Base-by-base conservation (phyloP, 164 flowering plant genomes). In the Vitis riparia region DNA sequence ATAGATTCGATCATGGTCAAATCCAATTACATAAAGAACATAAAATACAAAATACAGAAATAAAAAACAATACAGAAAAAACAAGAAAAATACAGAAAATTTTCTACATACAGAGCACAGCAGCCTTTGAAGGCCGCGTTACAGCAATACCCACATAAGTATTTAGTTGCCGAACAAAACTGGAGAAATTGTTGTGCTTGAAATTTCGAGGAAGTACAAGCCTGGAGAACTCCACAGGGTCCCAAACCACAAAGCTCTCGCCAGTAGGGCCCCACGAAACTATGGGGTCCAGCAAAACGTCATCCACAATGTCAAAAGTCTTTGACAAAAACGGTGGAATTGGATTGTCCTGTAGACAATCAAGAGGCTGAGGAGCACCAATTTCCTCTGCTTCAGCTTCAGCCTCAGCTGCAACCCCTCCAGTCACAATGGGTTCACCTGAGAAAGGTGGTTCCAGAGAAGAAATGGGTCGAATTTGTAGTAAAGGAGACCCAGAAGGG, bases 101-200 rank as follows among this genome's bases (percentile, higher is more conserved):
- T 13, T 37, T 5, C 71, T 78, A 80, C 82, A 80, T 53, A 77
- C 73, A 84, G 74, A 77, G 49, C 17, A 72, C 77, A 78, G 53
- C 75, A 83, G 84, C 85, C 81, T 58, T n/a, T n/a, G 52, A 51
- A 59, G 84, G 69, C 83, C 23, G 84, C 61, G 65, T 73, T 66
- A 55, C 69, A 11, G 75, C 70, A 71, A 80, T 89, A 92, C 98
- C 89, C 94, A 94, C 98, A 83, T 92, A 94, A 78, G 97, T 89
- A 81, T 94, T 94, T 12, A 94, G 95, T 81, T 94, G 98, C 23
- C 98, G 86, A 65, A 92, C 94, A 75, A 94, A 94, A 75, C 97
- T 94, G 79, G 98, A 92, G 87, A 92, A 92, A 75, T 94, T 94
- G 82, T 85, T 89, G 88, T 94, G 98, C 89, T 94, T 94, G 87